Base-by-base conservation (phyloP, 345 rosid species). In the Eucalyptus marginata region DNA sequence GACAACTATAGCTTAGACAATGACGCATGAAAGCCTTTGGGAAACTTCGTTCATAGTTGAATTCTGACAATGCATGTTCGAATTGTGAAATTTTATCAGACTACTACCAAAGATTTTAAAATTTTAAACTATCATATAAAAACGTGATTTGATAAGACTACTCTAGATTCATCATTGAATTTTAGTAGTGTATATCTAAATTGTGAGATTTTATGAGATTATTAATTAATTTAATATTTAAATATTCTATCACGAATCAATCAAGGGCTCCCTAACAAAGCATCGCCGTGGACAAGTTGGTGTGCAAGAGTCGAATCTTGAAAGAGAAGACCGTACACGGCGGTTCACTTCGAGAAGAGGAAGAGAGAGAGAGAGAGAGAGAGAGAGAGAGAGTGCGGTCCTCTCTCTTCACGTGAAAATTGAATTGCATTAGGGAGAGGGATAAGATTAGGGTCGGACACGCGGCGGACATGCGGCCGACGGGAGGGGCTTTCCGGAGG, bases 71-170 rank as follows among this genome's bases (percentile, higher is more conserved):
- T 64, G 5, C 40, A 64, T 0, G 10, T 7, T n/a, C 2, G 3
- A 20, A 52, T 52, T 52, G 58, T 20, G 58, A 52, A 10, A 52
- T 52, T 52, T 52, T 52, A 52, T 52, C 10, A 0, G 2, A 52
- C 1, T 52, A 20, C 2, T 52, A 1, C 1, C 20, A 8, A 52
- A 0, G 4, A 0, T 20, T 52, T 4, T 52, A 52, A 52, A 52
- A 52, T 4, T 20, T 52, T 52, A 52, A 52, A 52, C 0, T 4
- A 18, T 8, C 20, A 20, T 52, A 20, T 20, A 10, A 52, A 18
- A 0, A 52, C 4, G 1, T 18, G 58, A 9, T 52, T 52, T 52
- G 3, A 52, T 52, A 52, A 52, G 58, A 20, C 5, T 52, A 52
- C 1, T 52, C 5, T 18, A 0, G 1, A 20, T 52, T 20, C 2